These are phyloP conservation scores for Pythium plurisporium DNA, from an alignment of 352 stramenopile genomes.

Conservation along the genomic window DNA sequence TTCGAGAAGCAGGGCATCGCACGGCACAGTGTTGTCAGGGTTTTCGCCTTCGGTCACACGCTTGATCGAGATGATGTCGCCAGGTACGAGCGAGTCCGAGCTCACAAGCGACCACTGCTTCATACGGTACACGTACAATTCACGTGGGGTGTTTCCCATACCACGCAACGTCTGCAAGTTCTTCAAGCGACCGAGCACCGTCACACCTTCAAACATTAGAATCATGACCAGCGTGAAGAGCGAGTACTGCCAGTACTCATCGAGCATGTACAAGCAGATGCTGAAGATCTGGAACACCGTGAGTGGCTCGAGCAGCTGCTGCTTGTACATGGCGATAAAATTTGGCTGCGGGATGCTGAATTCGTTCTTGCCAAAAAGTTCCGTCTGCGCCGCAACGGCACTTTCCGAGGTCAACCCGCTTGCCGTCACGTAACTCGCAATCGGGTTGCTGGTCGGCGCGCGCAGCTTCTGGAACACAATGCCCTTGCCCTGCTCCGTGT, in stretches of 20 bases:
- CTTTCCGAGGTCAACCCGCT: conserved; percentile 42
- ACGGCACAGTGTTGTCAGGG: conserved; percentile 87
- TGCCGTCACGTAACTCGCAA: conserved; percentile 61
- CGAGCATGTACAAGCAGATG: conserved; percentile 97
- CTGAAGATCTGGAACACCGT: conserved; percentile 99
- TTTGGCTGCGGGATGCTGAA: conserved; percentile 94
- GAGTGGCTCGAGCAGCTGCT: conserved; percentile 97
- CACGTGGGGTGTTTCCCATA: conserved; percentile 87
- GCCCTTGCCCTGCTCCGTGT: conserved; percentile 49
- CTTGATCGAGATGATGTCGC: conserved; percentile 92
- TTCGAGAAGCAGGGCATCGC: conserved; percentile 94
- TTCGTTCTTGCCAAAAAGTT: conserved; percentile 88
- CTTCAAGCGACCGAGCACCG: conserved; percentile 94
- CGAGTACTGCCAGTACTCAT: conserved; percentile 99
- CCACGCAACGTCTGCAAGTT: conserved; percentile 93
- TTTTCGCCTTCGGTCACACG: conserved; percentile 76
- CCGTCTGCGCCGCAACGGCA: conserved; percentile 40
- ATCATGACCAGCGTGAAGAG: conserved; percentile 99
- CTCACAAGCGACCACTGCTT: conserved; percentile 80
- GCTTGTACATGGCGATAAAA: conserved; percentile 94
- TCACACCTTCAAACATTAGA: conserved; percentile 97
- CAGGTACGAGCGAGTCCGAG: conserved; percentile 88
- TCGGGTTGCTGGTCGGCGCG: conserved; percentile 50
- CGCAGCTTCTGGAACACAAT: conserved; percentile 82
- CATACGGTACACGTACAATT: conserved; percentile 90